Percentiles rank a stretch among this genome's conserved stretches.
phyloP scores from a whole-genome alignment of 495 filamentous ascomycete species.

The Oleoguttula mirabilis region DNA sequence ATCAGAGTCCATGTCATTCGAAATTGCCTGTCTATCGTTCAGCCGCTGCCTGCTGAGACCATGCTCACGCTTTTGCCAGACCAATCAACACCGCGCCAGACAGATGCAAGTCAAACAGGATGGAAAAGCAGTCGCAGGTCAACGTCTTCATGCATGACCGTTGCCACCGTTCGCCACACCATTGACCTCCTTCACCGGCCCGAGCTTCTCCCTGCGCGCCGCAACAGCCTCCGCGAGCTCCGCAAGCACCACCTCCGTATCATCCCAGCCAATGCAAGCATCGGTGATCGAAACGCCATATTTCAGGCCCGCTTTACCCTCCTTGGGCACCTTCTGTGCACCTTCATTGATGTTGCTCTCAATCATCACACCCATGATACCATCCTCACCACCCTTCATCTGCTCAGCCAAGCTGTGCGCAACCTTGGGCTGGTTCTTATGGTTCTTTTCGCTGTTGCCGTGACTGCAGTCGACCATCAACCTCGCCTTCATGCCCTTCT shows the following conservation, averaged over 20 bases:
- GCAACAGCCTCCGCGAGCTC: slow-evolving; percentile 71
- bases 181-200: slow-evolving; percentile 11
- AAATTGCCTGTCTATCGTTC: too few relatives aligned
- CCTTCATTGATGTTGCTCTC: slow-evolving; percentile 95
- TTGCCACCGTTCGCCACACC: not conserved
- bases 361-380: slow-evolving; percentile 97
- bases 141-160: slow-evolving; percentile 9
- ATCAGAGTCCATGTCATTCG: too few relatives aligned
- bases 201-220: slow-evolving; percentile 43
- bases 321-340: slow-evolving; percentile 78
- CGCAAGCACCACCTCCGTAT: slow-evolving; percentile 73
- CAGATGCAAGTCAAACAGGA: too few relatives aligned
- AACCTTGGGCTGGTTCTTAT: slow-evolving; percentile 95
- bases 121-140: too few relatives aligned
- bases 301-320: slow-evolving; percentile 79
- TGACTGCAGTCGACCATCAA: slow-evolving; percentile 99
- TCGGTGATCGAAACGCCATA: slow-evolving; percentile 97
- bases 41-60: too few relatives aligned
- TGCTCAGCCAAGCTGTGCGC: slow-evolving; percentile 72
- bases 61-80: too few relatives aligned
- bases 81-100: too few relatives aligned
- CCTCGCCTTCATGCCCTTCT: slow-evolving; percentile 53
- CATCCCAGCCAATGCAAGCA: slow-evolving; percentile 91
- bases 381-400: slow-evolving; percentile 67
- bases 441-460: slow-evolving; percentile 90